A percentile compares a stretch with the other conserved stretches of the same genome.
Evolutionary conservation across 2,329 filamentous ascomycete genomes (phyloP).

Genomic region (Ophiostoma sp.): DNA sequence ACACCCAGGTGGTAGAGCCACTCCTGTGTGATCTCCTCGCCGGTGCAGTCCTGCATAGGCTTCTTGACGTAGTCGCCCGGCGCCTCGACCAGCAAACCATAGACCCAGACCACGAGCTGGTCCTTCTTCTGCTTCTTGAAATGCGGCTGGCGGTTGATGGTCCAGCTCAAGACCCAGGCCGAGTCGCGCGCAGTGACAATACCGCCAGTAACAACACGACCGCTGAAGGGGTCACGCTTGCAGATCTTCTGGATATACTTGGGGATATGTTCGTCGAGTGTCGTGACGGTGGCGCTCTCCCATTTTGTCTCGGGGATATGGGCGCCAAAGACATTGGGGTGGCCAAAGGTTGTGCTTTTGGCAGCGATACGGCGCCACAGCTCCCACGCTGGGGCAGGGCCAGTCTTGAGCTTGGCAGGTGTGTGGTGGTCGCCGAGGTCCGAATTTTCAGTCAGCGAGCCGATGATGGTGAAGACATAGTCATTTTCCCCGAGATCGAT

Average conservation of each 20-base stretch:
- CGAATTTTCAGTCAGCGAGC: constrained; percentile 37
- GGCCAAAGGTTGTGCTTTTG: constrained; percentile 35
- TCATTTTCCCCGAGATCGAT: constrained; percentile 32
- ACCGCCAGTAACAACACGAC: constrained; percentile 33
- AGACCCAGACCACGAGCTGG: constrained; percentile 38
- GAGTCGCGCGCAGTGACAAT: constrained; percentile 38
- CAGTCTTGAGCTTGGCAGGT: constrained; percentile 28
- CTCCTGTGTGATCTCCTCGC: constrained; percentile 38
- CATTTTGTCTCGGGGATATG: constrained; percentile 35
- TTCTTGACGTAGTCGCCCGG: constrained; percentile 37
- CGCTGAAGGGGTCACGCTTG: constrained; percentile 31
- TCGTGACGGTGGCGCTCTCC: constrained; percentile 39
- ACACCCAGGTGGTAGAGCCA: constrained; percentile 37
- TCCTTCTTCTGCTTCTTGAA: constrained; percentile 36
- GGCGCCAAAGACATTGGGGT: constrained; percentile 39
- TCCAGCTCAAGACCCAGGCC: constrained; percentile 39
- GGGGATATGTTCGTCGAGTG: constrained; percentile 31
- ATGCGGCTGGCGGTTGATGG: constrained; percentile 39
- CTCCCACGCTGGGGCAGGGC: constrained; percentile 38
- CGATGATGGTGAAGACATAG: constrained; percentile 38
- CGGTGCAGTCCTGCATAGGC: constrained; percentile 38
- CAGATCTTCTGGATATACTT: constrained; percentile 33
- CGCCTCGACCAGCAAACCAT: constrained; percentile 36
- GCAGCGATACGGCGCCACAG: constrained; percentile 39
- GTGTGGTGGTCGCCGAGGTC: constrained; percentile 34